Conservation (phyloP, 768 basidiomycete species). For the Mrakia blollopis region DNA sequence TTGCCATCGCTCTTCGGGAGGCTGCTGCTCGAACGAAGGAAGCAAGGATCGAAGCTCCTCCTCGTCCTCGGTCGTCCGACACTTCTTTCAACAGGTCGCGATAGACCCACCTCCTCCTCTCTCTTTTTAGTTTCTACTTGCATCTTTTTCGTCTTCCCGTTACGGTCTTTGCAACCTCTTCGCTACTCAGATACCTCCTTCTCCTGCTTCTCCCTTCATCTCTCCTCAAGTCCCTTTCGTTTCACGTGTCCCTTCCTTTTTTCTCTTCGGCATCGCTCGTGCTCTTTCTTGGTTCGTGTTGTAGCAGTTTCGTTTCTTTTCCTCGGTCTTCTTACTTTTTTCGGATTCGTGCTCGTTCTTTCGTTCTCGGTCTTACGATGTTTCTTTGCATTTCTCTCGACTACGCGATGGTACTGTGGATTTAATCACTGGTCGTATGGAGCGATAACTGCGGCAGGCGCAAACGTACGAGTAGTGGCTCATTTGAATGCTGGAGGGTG, state of each 20-base stretch:
- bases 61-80: not conserved
- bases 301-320: no score
- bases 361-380: no score
- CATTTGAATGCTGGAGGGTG: no score
- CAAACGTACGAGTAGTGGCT: no score
- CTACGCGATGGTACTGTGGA: no score
- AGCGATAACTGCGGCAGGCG: no score
- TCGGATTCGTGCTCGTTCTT: no score
- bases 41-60: not conserved
- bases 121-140: not conserved
- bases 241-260: not conserved
- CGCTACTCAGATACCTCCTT: not conserved
- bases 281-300: not conserved
- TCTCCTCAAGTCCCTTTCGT: not conserved
- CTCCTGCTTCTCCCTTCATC: not conserved
- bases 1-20: conserved; percentile 15
- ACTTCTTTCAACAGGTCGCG: no score
- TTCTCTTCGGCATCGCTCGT: not conserved
- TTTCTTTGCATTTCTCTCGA: no score
- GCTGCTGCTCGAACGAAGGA: conserved; percentile 20
- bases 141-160: not conserved
- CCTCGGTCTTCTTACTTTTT: no score
- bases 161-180: not conserved
- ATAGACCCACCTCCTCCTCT: not conserved
- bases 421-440: no score